Percentiles rank a stretch among this genome's conserved stretches.
Evolutionary conservation across 2,329 filamentous ascomycete genomes (phyloP).

Genomic region (Bisporella sp.): DNA sequence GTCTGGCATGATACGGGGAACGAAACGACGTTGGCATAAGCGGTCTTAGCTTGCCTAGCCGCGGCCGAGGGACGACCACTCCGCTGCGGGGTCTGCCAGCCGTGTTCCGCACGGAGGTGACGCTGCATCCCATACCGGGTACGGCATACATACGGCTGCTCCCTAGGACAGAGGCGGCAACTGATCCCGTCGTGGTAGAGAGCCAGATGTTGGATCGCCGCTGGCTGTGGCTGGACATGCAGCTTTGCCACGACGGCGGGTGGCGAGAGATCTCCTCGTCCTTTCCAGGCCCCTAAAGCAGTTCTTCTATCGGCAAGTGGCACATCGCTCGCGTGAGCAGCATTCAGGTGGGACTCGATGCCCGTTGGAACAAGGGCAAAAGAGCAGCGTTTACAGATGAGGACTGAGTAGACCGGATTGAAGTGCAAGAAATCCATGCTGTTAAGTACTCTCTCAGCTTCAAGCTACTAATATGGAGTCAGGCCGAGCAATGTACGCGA

Average conservation of each 20-base stretch:
- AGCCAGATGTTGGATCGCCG: not conserved
- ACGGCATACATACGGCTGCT: not conserved
- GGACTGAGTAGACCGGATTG: not conserved
- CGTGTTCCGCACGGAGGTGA: not conserved
- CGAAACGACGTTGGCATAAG: not conserved
- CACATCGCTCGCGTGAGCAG: not conserved
- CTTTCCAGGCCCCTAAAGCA: too few relatives aligned
- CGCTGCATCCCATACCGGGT: not conserved
- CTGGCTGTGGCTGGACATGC: not conserved
- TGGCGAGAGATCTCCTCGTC: not conserved
- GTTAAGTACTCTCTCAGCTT: too few relatives aligned
- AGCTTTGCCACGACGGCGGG: not conserved
- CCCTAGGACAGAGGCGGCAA: not conserved
- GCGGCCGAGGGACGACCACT: not conserved
- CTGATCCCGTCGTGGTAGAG: not conserved
- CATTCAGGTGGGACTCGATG: not conserved
- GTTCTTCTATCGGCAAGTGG: too few relatives aligned
- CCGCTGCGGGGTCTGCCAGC: not conserved
- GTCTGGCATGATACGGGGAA: slow-evolving; percentile 1
- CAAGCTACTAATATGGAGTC: too few relatives aligned
- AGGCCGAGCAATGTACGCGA: too few relatives aligned
- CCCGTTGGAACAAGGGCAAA: not conserved
- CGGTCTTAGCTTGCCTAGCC: not conserved
- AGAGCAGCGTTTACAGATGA: not conserved
- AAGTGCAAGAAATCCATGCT: not conserved